Conservation (phyloP, 495 filamentous ascomycete genomes). For the Xylaria nigripes region DNA sequence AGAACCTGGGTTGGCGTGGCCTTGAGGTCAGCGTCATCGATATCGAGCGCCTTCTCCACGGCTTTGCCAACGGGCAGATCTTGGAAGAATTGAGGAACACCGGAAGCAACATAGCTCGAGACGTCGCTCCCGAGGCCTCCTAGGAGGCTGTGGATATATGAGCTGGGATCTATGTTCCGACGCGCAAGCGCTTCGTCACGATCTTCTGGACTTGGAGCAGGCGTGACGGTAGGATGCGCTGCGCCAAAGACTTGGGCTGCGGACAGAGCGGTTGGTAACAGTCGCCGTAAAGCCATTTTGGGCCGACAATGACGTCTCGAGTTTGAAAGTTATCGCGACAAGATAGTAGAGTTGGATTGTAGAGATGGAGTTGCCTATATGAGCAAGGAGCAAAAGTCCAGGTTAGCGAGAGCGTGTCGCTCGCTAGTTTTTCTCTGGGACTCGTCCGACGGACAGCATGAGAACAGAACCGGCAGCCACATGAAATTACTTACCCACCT, state of each 20-base stretch:
- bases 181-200: constrained; percentile 21
- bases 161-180: constrained; percentile 32
- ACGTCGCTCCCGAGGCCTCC: constrained; percentile 38
- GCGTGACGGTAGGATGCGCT: constrained; percentile 42
- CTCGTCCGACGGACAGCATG: no score
- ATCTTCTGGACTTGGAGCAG: constrained; percentile 31
- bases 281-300: constrained; percentile 13
- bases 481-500: no score
- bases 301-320: neutral
- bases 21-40: constrained; percentile 47
- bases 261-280: constrained; percentile 9
- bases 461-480: no score
- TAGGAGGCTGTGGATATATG: constrained; percentile 41
- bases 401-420: no score
- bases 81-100: constrained; percentile 60
- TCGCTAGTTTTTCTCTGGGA: no score
- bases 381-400: no score
- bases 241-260: constrained; percentile 13
- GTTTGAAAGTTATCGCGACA: neutral
- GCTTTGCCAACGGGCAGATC: constrained; percentile 53
- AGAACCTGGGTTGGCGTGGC: constrained; percentile 61
- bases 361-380: no score
- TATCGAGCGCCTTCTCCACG: constrained; percentile 51
- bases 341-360: no score
- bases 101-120: constrained; percentile 54